Base-by-base conservation (phyloP, 192 early-diverging fungal genomes). In the Gonapodya sp. region DNA sequence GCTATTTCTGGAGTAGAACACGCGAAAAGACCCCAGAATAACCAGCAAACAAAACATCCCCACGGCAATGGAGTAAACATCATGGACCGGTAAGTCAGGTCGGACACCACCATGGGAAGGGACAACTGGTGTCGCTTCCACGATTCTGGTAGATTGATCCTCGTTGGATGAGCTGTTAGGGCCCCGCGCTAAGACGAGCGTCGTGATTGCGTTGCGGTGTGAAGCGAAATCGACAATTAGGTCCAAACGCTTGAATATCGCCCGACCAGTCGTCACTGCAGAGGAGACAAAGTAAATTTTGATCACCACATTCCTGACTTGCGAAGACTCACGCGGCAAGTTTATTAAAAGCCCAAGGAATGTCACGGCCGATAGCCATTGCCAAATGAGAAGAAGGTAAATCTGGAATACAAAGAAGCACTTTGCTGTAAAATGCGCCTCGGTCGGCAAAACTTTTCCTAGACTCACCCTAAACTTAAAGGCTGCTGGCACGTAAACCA, bases 401-500 rank as follows among this genome's bases (percentile, higher is more conserved):
- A 85, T 34, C 83, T 85, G 0, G 35, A 14, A 84, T 79, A 1
- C 24, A 33, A 16, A 31, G 33, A 83, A 36, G 1, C 35, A 78
- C 73, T 36, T 82, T 8, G 8, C 46, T 64, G 46, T 64, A 24
- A 64, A 64, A 24, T 82, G 34, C 37, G 0, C 33, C 0, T 87
- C 82, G 88, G 89, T 90, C 82, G 91, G 87, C n/a, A 89, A 78
- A 36, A 87, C 80, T 32, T 88, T 83, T 73, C 90, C 89, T 1
- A 84, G 37, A 36, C 90, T 86, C 35, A 95, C 83, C 78, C 95
- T 83, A 0, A 77, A 79, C 82, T 89, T 86, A 64, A 94, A 93
- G 34, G 87, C 82, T 1, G 92, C 89, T 36, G 97, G 97, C 31
- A 92, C 88, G 86, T 96, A 96, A 0, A 99, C 92, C 34, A 95